These are phyloP conservation scores for Penicillium verrucosum DNA, from an alignment of 2,329 filamentous ascomycete genomes.

Conservation along the genomic window DNA sequence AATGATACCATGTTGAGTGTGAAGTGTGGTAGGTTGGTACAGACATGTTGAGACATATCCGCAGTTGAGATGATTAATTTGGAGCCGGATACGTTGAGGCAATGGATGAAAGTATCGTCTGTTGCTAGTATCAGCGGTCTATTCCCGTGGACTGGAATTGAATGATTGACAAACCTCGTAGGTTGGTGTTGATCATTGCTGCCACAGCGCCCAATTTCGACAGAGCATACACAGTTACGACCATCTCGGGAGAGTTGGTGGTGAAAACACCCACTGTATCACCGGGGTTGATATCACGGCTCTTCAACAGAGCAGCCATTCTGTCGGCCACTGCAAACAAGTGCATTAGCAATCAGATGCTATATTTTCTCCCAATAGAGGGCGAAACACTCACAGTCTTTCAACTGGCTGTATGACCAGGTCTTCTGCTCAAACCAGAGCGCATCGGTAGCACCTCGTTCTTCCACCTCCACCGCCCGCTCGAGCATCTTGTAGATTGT, in stretches of 20 bases:
- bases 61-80: conserved; percentile 45
- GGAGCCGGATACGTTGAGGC: conserved; percentile 43
- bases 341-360: conserved; percentile 4
- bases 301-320: conserved; percentile 43
- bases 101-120: conserved; percentile 48
- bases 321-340: conserved; percentile 41
- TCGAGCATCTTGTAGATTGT: conserved; percentile 46
- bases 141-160: neutral
- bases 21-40: conserved; percentile 35
- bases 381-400: conserved; percentile 35
- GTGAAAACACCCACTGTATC: conserved; percentile 49
- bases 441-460: conserved; percentile 38
- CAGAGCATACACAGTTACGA: conserved; percentile 45
- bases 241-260: conserved; percentile 51
- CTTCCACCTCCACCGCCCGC: conserved; percentile 40
- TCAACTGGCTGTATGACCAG: conserved; percentile 48
- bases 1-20: conserved; percentile 42
- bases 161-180: conserved; percentile 38
- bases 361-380: neutral
- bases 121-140: neutral
- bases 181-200: conserved; percentile 48
- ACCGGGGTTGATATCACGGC: conserved; percentile 35
- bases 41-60: conserved; percentile 40
- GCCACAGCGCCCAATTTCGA: conserved; percentile 46
- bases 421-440: conserved; percentile 50